Evolutionary conservation across 2,329 filamentous ascomycete genomes (phyloP).

Genomic region (Aspergillus nomiae): DNA sequence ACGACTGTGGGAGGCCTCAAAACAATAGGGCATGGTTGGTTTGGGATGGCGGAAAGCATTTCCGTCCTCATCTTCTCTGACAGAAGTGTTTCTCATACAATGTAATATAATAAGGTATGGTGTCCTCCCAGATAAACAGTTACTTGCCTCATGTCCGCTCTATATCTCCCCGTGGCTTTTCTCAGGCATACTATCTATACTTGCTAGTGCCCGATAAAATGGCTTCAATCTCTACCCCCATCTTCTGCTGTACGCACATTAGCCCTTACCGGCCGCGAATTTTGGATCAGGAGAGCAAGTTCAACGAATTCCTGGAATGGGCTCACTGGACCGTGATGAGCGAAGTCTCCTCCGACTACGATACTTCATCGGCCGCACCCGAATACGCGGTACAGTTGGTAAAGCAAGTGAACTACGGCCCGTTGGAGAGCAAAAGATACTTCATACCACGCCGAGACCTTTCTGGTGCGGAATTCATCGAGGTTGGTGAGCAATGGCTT

Average conservation of each 20-base stretch:
- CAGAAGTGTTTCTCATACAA: not conserved
- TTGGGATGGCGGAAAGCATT: not conserved
- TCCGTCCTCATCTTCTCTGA: not conserved
- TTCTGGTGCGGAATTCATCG: not conserved
- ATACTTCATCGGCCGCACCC: not conserved
- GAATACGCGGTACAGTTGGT: not conserved
- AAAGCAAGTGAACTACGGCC: slow-evolving; percentile 1
- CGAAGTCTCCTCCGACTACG: not conserved
- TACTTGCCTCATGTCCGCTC: not conserved
- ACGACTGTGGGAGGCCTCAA: not conserved
- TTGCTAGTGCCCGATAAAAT: not conserved
- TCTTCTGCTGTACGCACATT: not conserved
- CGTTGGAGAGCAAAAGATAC: not conserved
- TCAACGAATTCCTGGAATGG: not conserved
- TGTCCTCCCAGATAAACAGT: not conserved
- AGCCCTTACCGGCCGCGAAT: not conserved
- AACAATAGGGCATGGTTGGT: not conserved
- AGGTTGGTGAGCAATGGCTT: not conserved
- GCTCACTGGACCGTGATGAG: not conserved
- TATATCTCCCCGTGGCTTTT: too few species aligned
- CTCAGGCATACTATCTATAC: not conserved
- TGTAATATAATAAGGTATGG: not conserved
- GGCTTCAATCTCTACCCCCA: not conserved
- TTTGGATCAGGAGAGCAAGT: not conserved
- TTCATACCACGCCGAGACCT: not conserved